Percentiles rank a stretch among this genome's conserved stretches.
Conservation (phyloP, 1,284 basidiomycete genomes). For the Rhodotorula glutinis region DNA sequence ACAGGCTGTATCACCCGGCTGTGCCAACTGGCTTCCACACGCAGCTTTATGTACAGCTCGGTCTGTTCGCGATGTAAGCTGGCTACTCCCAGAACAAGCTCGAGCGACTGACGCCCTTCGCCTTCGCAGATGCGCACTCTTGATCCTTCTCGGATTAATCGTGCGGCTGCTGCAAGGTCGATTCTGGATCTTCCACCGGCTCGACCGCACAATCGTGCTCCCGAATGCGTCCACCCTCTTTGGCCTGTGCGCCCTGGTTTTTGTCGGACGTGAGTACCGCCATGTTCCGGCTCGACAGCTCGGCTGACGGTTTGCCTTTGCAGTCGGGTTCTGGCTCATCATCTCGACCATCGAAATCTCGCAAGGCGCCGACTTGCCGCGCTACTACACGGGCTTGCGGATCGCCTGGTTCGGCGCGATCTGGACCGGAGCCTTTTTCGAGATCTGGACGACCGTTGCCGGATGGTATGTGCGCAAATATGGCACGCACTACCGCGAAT, state of each 20-base stretch:
- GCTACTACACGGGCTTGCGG: neutral
- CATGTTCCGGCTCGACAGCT: neutral
- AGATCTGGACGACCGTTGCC: slow-evolving; percentile 18
- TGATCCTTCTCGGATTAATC: slow-evolving; percentile 13
- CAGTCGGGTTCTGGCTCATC: slow-evolving; percentile 16
- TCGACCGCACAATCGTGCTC: slow-evolving; percentile 24
- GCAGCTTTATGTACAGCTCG: slow-evolving; percentile 15
- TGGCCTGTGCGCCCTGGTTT: slow-evolving; percentile 16
- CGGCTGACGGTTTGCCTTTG: neutral
- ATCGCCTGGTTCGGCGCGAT: slow-evolving; percentile 12
- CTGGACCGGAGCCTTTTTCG: slow-evolving; percentile 18
- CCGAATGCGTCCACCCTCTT: slow-evolving; percentile 16
- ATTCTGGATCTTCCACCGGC: slow-evolving; percentile 22
- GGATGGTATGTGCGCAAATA: slow-evolving; percentile 18
- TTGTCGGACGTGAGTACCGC: slow-evolving; percentile 2
- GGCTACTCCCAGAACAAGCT: neutral
- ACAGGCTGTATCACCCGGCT: slow-evolving; percentile 12
- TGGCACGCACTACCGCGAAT: slow-evolving; percentile 14
- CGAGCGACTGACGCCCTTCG: neutral
- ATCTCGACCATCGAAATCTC: slow-evolving; percentile 6
- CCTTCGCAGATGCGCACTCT: neutral
- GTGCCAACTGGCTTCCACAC: neutral
- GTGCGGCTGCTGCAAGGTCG: slow-evolving; percentile 18
- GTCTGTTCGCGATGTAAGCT: slow-evolving; percentile 14
- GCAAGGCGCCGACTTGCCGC: neutral